Evolutionary conservation across 169 alveolate species (phyloP).

Genomic region (Plasmodium gaboni): DNA sequence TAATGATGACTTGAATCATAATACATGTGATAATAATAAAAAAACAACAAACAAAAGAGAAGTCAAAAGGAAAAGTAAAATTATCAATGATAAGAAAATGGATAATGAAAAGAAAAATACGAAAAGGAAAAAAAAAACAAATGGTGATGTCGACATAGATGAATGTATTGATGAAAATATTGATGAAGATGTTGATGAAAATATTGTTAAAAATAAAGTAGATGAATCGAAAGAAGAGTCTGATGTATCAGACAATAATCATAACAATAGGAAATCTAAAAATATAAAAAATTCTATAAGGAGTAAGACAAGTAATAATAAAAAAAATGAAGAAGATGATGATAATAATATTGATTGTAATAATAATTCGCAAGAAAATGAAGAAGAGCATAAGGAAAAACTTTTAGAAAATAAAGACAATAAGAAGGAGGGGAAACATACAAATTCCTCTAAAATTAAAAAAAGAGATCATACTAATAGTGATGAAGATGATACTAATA

Average conservation of each 20-base stretch:
- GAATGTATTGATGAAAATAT: background rate
- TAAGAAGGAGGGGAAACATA: background rate
- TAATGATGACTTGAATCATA: background rate
- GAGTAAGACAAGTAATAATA: background rate
- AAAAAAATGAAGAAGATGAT: background rate
- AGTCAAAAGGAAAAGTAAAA: background rate
- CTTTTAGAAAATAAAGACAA: background rate
- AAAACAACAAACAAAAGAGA: background rate
- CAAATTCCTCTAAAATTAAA: background rate
- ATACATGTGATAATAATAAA: background rate
- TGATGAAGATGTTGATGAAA: conserved; percentile 7
- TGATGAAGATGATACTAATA: background rate
- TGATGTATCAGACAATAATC: background rate
- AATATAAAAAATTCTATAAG: background rate
- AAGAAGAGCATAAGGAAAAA: background rate
- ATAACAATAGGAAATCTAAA: background rate
- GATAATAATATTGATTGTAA: background rate
- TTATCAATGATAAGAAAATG: background rate
- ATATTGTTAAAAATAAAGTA: background rate
- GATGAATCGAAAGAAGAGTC: background rate
- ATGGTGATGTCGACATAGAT: background rate
- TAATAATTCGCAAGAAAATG: background rate
- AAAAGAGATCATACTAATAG: background rate
- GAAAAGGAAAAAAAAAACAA: background rate
- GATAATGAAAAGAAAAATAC: conserved; percentile 1